Conservation (phyloP, 73 alveolate genomes). For the Diophrys appendiculata region DNA sequence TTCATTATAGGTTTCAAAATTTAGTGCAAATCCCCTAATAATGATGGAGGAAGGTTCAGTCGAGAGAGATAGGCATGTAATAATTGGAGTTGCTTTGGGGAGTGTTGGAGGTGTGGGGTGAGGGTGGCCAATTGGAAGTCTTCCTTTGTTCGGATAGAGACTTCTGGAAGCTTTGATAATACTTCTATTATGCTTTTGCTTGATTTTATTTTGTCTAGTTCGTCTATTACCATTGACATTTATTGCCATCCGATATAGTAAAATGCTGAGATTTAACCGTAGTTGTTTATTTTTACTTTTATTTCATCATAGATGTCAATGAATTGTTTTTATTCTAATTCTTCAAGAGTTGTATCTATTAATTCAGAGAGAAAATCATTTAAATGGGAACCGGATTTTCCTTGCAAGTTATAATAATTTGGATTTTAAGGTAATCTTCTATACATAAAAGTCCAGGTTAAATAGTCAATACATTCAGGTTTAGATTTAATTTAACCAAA, state of each 20-base stretch:
- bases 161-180: too few species aligned
- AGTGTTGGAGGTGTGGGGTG: too few species aligned
- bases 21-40: too few species aligned
- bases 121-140: too few species aligned
- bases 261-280: constrained; percentile 82
- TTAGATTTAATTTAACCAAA: constrained; percentile 92
- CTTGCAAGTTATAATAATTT: constrained; percentile 96
- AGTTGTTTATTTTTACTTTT: constrained; percentile 61
- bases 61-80: too few species aligned
- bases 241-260: too few species aligned
- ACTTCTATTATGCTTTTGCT: too few species aligned
- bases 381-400: constrained; percentile 87
- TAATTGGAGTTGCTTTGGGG: too few species aligned
- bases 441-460: constrained; percentile 99
- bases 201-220: too few species aligned
- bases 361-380: constrained; percentile 93
- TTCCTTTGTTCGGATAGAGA: too few species aligned
- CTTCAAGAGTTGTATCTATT: constrained; percentile 90
- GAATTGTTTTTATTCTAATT: constrained; percentile 76
- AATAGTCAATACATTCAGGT: constrained; percentile 98
- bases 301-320: constrained; percentile 67
- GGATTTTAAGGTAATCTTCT: constrained; percentile 98
- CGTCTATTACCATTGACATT: too few species aligned
- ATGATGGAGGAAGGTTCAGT: too few species aligned
- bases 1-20: constrained; percentile 62